Evolutionary conservation across 2,329 filamentous ascomycete species (phyloP).

Genomic region (Stemphylium vesicarium): DNA sequence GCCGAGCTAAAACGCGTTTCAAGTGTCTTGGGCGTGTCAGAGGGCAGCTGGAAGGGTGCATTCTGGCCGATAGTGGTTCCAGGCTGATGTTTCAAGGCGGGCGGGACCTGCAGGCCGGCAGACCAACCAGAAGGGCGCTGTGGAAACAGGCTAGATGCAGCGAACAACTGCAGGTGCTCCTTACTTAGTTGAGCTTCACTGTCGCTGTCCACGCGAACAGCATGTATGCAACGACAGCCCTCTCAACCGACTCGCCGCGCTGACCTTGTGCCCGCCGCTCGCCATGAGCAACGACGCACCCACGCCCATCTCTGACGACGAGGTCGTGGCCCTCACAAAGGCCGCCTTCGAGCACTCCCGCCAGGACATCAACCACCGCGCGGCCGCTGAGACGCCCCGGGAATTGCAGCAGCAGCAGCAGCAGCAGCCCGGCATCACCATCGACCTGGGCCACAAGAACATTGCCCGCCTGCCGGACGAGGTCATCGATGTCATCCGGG

Average conservation of each 20-base stretch:
- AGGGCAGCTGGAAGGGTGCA: constrained; percentile 4
- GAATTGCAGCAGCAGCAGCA: constrained; percentile 65
- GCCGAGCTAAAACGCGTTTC: constrained; percentile 7
- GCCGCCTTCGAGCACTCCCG: constrained; percentile 72
- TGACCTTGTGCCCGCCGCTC: constrained; percentile 19
- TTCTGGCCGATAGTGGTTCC: constrained; percentile 15
- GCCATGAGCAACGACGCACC: constrained; percentile 49
- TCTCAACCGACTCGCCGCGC: constrained; percentile 10
- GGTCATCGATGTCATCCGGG: constrained; percentile 75
- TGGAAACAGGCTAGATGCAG: constrained; percentile 11
- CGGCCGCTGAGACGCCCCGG: constrained; percentile 61
- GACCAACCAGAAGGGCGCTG: not conserved
- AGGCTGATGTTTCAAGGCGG: constrained; percentile 20
- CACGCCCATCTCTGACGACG: constrained; percentile 62
- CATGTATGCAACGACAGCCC: constrained; percentile 14
- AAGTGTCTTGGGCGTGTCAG: constrained; percentile 12
- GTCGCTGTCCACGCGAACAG: constrained; percentile 11
- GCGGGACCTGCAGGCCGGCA: constrained; percentile 13
- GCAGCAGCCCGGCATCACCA: constrained; percentile 73
- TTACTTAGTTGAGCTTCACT: constrained; percentile 12
- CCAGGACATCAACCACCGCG: constrained; percentile 63
- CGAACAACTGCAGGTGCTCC: constrained; percentile 11
- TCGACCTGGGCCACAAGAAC: constrained; percentile 77
- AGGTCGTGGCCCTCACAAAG: constrained; percentile 70
- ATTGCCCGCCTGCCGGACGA: constrained; percentile 75